Evolutionary conservation across 257 asterid species (phyloP), one percentile per base, ranked within the genome.

Genomic region (Lavandula angustifolia): DNA sequence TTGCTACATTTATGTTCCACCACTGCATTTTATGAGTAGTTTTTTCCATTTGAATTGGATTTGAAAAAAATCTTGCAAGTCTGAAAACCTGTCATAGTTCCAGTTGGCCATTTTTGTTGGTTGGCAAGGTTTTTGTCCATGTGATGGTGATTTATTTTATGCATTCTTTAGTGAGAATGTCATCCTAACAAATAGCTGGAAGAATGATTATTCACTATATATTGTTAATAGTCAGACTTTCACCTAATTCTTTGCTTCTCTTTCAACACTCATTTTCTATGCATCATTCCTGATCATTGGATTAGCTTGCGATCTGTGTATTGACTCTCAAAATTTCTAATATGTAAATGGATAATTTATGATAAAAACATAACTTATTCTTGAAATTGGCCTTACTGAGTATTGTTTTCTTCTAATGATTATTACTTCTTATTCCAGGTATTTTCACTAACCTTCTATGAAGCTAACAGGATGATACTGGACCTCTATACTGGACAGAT

Each of bases 381-480:
- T 41, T 71, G 48, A 44, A 29, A 64, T 29, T 29, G 46, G 32
- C 54, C 17, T 33, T 49, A 42, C 18, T 5, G 17, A 34, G 34
- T 62, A 41, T 72, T 46, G 13, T 60, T 70, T 37, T 47, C 18
- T 58, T 72, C 94, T 90, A 86, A 92, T 84, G 52, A 58, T 68
- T 69, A 50, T 62, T 80, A 73, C 86, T 81, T 82, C 75, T 73
- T 80, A 78, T 89, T 92, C 97, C 99, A 89, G 99, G 96, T 92
- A 87, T 85, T 92, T 84, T 82, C 96, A 89, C 96, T 84, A 91
- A 87, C 87, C 97, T 92, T 91, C 82, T 86, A 66, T 85, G 92
- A 92, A 82, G 97, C 97, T 87, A 61, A 84, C 90, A 79, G 83
- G 96, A 87, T 68, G 87, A 84, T 79, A 67, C 76, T 79, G 87